Conservation (phyloP, 2,329 filamentous ascomycete genomes). For the Biscogniauxia sp. region DNA sequence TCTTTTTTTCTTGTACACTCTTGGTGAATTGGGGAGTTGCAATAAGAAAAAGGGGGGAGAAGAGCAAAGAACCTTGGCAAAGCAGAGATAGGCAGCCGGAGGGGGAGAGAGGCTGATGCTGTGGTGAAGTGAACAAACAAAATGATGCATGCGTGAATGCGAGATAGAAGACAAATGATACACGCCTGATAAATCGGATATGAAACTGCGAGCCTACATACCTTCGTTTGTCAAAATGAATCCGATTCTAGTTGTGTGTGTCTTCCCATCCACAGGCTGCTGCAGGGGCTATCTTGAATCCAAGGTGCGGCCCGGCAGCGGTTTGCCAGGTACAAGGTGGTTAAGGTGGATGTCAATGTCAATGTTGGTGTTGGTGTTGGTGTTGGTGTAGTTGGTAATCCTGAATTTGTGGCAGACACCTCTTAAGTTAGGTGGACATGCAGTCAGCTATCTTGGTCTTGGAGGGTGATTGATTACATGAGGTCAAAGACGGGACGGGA, state of each 20-base stretch:
- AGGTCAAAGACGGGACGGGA: not conserved
- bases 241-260: not conserved
- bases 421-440: too few relatives aligned
- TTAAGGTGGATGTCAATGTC: not conserved
- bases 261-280: not conserved
- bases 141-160: too few relatives aligned
- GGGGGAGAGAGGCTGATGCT: not conserved
- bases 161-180: not conserved
- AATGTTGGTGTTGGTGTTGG: too few relatives aligned
- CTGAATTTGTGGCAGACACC: not conserved
- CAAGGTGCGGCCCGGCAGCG: not conserved
- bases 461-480: not conserved
- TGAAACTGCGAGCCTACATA: not conserved
- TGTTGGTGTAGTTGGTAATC: not conserved
- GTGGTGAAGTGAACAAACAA: not conserved
- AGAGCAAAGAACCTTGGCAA: not conserved
- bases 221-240: not conserved
- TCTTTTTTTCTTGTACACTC: too few relatives aligned
- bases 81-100: not conserved
- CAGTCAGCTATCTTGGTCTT: not conserved
- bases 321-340: not conserved
- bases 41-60: not conserved
- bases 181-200: not conserved
- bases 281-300: not conserved
- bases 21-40: not conserved